Evolutionary conservation across 1,284 basidiomycete genomes (phyloP), one percentile per base, ranked within the genome.

Genomic region (Irpex rosettiformis): DNA sequence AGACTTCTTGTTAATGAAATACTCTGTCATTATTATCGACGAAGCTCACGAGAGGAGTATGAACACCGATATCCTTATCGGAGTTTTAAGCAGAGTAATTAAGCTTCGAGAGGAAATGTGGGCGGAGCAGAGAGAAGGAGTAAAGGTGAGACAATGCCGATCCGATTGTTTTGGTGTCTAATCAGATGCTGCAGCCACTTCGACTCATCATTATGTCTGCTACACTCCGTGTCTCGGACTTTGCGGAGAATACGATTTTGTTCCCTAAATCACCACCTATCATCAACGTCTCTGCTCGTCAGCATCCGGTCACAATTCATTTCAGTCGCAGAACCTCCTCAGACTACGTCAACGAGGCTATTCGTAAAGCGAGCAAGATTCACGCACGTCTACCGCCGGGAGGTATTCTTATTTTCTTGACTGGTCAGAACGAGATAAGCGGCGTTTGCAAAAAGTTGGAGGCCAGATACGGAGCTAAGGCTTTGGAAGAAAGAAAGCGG

Each of bases 181-280:
- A 18, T 4, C n/a, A 47, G 30, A 33, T 4, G 8, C 11, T 62
- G 30, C 66, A 93, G 82, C 96, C 96, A 8, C 75, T 99, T 5
- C 86, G 97, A 10, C 79, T 99, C 45, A 86, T 99, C 61, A 97
- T 99, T 76, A 99, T 99, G 97, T 99, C 96, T 43, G 97, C 97
- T 1, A 99, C 97, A 0, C 83, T 99, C 4, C 91, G 96, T 25
- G 90, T 98, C 24, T 85, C 87, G 55, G 97, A 99, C 73, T 99
- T 99, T 68, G 88, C 91, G 0, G 85, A 91, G 62, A 99, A 99
- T 74, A 82, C 77, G 52, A 84, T 84, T 0, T 79, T 99, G 2
- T 99, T 99, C 74, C 64, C 86, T 0, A 79, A 77, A 0, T 86
- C 93, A 4, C 96, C 97, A 13, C 97, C 97, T 0, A 84, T 98